Conservation (phyloP, 352 stramenopile species). For the Phytophthora pistaciae region DNA sequence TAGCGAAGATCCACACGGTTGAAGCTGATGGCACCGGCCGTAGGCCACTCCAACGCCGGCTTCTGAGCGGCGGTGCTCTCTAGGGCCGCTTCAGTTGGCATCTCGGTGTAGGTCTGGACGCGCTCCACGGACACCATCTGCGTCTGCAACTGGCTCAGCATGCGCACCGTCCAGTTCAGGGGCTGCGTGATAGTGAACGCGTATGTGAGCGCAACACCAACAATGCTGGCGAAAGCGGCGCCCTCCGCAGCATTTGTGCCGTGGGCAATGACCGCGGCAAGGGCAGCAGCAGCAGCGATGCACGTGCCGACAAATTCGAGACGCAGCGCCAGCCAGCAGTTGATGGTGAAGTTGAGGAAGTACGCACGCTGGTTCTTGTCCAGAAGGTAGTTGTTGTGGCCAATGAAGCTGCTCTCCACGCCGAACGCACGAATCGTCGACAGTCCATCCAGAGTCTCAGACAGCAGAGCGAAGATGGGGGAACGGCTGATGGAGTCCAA, state of each 20-base stretch:
- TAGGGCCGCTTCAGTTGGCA: conserved; percentile 55
- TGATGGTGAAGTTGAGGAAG: conserved; percentile 73
- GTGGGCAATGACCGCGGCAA: conserved; percentile 57
- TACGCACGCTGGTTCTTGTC: conserved; percentile 74
- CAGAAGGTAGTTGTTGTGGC: conserved; percentile 54
- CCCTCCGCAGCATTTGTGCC: conserved; percentile 34
- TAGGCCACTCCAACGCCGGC: conserved; percentile 77
- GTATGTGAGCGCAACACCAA: conserved; percentile 72
- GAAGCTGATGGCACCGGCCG: conserved; percentile 84
- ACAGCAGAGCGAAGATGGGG: conserved; percentile 96
- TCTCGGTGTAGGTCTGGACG: conserved; percentile 69
- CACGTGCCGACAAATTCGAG: conserved; percentile 72
- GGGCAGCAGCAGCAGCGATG: conserved; percentile 52
- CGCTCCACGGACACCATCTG: conserved; percentile 80
- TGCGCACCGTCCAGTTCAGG: conserved; percentile 72
- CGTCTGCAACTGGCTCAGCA: conserved; percentile 75
- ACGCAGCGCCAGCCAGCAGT: conserved; percentile 76
- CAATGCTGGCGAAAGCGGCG: conserved; percentile 53
- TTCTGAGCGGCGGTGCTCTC: conserved; percentile 34
- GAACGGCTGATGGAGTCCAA: conserved; percentile 93
- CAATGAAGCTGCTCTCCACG: conserved; percentile 51
- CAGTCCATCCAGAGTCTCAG: conserved; percentile 95
- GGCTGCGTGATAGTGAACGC: conserved; percentile 79
- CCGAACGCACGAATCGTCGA: conserved; percentile 91
- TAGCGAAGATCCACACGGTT: conserved; percentile 90